phyloP scores from a whole-genome alignment of 1,284 basidiomycete genomes.

The Coniferiporia weirii region DNA sequence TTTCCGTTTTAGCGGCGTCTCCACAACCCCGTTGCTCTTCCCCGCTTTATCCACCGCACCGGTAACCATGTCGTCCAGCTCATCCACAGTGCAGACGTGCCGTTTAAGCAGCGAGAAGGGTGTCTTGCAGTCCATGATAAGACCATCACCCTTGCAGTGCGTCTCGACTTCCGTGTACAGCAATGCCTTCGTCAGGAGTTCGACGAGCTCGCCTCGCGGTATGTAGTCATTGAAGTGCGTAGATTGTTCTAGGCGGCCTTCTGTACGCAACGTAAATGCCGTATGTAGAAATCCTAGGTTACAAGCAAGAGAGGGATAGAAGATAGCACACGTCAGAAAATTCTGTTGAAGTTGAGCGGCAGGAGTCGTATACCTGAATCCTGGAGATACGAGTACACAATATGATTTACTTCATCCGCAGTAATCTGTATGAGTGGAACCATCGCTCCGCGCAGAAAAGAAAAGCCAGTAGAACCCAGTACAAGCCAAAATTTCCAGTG shows the following conservation, averaged over 20 bases:
- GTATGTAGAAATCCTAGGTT: slow-evolving; percentile 68
- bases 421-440: slow-evolving; percentile 41
- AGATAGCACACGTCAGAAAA: slow-evolving; percentile 2
- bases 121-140: slow-evolving; percentile 58
- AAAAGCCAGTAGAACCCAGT: background rate
- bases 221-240: slow-evolving; percentile 64
- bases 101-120: slow-evolving; percentile 65
- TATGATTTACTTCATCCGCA: slow-evolving; percentile 79
- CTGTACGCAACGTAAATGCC: slow-evolving; percentile 68
- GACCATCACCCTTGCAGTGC: slow-evolving; percentile 60
- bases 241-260: slow-evolving; percentile 63
- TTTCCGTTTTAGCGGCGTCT: slow-evolving; percentile 18
- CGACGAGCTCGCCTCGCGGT: slow-evolving; percentile 76
- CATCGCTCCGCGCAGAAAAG: slow-evolving; percentile 6
- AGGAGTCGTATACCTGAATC: slow-evolving; percentile 56
- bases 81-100: slow-evolving; percentile 57
- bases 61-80: slow-evolving; percentile 20
- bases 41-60: slow-evolving; percentile 9
- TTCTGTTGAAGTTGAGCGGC: slow-evolving; percentile 10
- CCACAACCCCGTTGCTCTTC: slow-evolving; percentile 12
- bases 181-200: slow-evolving; percentile 74
- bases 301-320: background rate
- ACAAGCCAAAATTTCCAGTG: background rate
- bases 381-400: slow-evolving; percentile 76
- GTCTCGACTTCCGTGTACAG: slow-evolving; percentile 82